Evolutionary conservation across 257 asterid genomes (phyloP), one percentile per base, ranked within the genome.

Genomic region (Thymus mandschuricus): DNA sequence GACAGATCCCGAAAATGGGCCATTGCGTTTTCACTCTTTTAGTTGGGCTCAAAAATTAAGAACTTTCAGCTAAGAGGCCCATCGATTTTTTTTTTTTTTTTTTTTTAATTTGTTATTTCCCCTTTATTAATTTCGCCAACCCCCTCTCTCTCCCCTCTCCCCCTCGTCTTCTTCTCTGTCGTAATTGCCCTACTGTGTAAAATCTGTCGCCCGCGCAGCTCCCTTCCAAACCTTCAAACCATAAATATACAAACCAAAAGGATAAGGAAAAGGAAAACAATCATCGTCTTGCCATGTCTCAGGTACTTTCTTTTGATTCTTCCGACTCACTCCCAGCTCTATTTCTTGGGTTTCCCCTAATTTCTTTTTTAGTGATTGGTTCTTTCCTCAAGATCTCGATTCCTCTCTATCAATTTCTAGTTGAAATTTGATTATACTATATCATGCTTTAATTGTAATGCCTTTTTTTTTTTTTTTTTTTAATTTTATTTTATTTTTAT

Each of bases 281-380:
- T 55, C 45, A 12, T 31, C 41, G 60, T 49, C 41, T 52, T 55
- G 72, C 71, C 75, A 80, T 80, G 84, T 76, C 84, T 51, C 84
- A 80, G 84, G 84, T 80, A 5, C 59, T 51, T 49, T 34, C 59
- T 51, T 49, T 34, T 33, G 10, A 11, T 44, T 6, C 5, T 30
- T 6, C 45, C 2, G 12, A 63, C 3, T 57, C 54, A 0, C 35
- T 12, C 9, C 66, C 13, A 50, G n/a, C 48, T 64, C 8, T 2
- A 29, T 34, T 30, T 51, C 3, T 35, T 34, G 8, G 51, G 12
- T 60, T 63, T 21, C 27, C 60, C 54, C 66, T 29, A 66, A 40
- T 67, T 50, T 45, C 3, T 52, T 28, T 29, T 63, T 57, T 10
- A 35, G 48, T 41, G 58, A 52, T 70, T 62, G 29, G 28, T 55